A percentile compares a stretch with the other conserved stretches of the same genome.
Evolutionary conservation across 2,329 filamentous ascomycete species (phyloP).

Genomic region (Aplosporella prunicola): DNA sequence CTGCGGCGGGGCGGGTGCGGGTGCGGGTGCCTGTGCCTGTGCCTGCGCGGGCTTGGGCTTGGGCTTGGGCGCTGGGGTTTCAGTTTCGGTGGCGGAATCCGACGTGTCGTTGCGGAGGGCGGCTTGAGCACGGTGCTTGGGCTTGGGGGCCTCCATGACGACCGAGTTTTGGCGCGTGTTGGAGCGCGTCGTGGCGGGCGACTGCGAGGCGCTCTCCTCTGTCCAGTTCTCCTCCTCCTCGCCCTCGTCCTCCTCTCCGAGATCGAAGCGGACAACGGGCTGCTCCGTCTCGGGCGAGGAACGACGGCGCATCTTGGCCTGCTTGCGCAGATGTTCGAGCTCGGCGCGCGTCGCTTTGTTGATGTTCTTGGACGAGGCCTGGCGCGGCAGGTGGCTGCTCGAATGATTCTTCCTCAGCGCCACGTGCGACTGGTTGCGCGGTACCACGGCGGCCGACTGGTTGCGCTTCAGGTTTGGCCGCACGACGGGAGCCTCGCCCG

Average conservation of each 20-base stretch:
- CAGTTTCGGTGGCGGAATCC: constrained; percentile 13
- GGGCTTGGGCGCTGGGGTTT: constrained; percentile 9
- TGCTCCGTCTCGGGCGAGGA: constrained; percentile 26
- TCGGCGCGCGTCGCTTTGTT: constrained; percentile 21
- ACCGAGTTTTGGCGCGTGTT: constrained; percentile 33
- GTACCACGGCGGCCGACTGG: constrained; percentile 30
- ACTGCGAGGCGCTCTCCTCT: constrained; percentile 33
- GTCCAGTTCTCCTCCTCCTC: constrained; percentile 31
- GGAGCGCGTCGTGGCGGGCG: constrained; percentile 31
- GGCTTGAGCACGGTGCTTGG: constrained; percentile 3
- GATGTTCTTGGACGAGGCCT: constrained; percentile 30
- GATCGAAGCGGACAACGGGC: constrained; percentile 32
- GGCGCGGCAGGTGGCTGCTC: constrained; percentile 36
- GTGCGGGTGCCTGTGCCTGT: constrained; percentile 12
- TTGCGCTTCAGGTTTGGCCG: constrained; percentile 35
- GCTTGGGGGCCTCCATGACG: constrained; percentile 25
- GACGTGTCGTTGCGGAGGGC: constrained; percentile 11
- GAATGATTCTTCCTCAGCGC: constrained; percentile 34
- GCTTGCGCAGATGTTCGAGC: constrained; percentile 19
- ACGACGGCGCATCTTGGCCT: constrained; percentile 21
- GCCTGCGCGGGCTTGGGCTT: constrained; percentile 12
- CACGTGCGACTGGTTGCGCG: constrained; percentile 25
- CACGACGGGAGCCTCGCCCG: constrained; percentile 23
- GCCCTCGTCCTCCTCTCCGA: constrained; percentile 23
- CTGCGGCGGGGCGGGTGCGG: constrained; percentile 21